Conservation (phyloP, 2,329 filamentous ascomycete species). For the Fusarium duplospermum region DNA sequence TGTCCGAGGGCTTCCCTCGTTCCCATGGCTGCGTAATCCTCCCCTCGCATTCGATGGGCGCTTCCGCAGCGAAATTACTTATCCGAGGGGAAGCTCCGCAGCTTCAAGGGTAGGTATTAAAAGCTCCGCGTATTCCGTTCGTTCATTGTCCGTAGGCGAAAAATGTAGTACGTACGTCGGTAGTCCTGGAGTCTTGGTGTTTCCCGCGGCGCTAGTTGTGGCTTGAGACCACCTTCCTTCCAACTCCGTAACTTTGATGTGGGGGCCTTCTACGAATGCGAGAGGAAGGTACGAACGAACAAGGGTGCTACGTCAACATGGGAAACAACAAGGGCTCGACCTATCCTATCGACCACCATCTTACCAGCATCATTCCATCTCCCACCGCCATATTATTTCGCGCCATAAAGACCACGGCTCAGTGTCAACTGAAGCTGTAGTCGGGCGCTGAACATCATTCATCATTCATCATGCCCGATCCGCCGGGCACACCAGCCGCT, state of each 20-base stretch:
- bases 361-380: conserved; percentile 40
- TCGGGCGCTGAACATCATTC: conserved; percentile 29
- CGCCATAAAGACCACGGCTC: conserved; percentile 41
- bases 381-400: conserved; percentile 30
- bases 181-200: not conserved
- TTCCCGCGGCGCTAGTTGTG: conserved; percentile 2
- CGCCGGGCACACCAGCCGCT: conserved; percentile 35
- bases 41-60: not conserved
- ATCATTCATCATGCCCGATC: conserved; percentile 37
- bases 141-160: not conserved
- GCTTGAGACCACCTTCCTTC: not conserved
- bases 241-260: not conserved
- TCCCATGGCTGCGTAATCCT: not conserved
- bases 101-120: not conserved
- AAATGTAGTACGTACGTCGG: not conserved
- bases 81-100: not conserved
- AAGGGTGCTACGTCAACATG: conserved; percentile 31
- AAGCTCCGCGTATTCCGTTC: not conserved
- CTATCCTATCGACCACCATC: conserved; percentile 32
- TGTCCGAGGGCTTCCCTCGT: not conserved
- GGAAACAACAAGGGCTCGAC: conserved; percentile 24
- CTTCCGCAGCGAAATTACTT: not conserved
- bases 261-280: conserved; percentile 3
- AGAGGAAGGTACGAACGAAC: conserved; percentile 6
- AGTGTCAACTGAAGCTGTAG: conserved; percentile 43